phyloP scores from a whole-genome alignment of 345 rosid species.

The Euclidium syriacum region DNA sequence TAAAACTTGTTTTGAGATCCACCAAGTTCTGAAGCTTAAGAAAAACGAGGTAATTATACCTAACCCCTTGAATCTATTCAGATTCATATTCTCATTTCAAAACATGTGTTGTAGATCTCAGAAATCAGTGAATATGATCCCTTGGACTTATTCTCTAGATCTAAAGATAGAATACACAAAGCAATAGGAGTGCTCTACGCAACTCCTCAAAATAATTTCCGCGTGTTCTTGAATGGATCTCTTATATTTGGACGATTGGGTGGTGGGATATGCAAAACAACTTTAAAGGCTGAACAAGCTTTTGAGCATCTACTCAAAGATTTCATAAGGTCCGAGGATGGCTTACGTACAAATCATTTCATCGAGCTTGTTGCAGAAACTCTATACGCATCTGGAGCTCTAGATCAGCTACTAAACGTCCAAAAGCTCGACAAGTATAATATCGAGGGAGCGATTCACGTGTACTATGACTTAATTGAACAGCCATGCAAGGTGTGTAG shows the following conservation, averaged over 20 bases:
- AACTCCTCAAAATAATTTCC: conserved; percentile 87
- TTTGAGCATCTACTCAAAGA: conserved; percentile 60
- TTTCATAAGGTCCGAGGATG: conserved; percentile 49
- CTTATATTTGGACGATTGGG: conserved; percentile 73
- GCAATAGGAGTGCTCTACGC: conserved; percentile 64
- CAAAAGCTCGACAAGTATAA: conserved; percentile 69
- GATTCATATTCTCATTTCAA: not conserved
- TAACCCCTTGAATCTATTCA: not conserved
- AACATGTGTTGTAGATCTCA: conserved; percentile 40
- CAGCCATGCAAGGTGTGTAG: conserved; percentile 61
- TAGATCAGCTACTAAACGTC: conserved; percentile 69
- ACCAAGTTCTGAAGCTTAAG: conserved; percentile 70
- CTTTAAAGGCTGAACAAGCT: conserved; percentile 34
- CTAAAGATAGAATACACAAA: conserved; percentile 60
- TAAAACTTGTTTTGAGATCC: conserved; percentile 65
- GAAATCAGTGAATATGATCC: conserved; percentile 77
- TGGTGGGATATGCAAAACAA: conserved; percentile 48
- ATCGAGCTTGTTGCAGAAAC: conserved; percentile 70
- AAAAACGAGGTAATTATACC: conserved; percentile 43
- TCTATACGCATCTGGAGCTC: conserved; percentile 44
- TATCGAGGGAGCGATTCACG: conserved; percentile 92
- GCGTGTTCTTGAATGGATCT: conserved; percentile 82
- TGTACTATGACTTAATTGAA: conserved; percentile 56
- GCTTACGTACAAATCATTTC: conserved; percentile 46
- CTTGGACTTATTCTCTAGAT: conserved; percentile 80